These are phyloP conservation scores for Tylopilus rubrobrunneus DNA, from an alignment of 768 basidiomycete genomes.

Conservation along the genomic window DNA sequence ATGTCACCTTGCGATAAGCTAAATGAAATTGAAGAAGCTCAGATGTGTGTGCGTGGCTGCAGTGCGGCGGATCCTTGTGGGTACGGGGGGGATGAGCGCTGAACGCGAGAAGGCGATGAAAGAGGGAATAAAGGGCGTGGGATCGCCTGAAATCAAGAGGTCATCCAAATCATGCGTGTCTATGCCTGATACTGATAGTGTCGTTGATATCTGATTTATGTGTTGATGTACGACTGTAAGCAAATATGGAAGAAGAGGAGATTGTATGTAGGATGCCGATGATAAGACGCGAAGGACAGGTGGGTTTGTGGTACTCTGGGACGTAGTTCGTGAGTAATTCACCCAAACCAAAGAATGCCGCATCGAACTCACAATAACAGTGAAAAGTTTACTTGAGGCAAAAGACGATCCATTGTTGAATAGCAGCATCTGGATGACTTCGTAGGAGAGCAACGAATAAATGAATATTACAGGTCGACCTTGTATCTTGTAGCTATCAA, in stretches of 20 bases:
- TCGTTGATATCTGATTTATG: slow-evolving; percentile 34
- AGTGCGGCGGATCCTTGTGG: slow-evolving; percentile 14
- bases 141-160: slow-evolving; percentile 17
- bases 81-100: slow-evolving; percentile 36
- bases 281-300: slow-evolving; percentile 55
- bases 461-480: slow-evolving; percentile 32
- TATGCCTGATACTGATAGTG: slow-evolving; percentile 37
- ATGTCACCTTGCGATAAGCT: slow-evolving; percentile 47
- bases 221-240: slow-evolving; percentile 38
- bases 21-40: slow-evolving; percentile 22
- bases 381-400: slow-evolving; percentile 44
- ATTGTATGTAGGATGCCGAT: slow-evolving; percentile 52
- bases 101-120: slow-evolving; percentile 61
- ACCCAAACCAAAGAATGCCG: background rate
- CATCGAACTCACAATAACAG: slow-evolving; percentile 51
- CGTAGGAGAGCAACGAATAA: slow-evolving; percentile 48
- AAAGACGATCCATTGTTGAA: slow-evolving; percentile 43
- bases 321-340: background rate
- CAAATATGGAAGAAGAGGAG: slow-evolving; percentile 41
- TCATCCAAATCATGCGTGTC: slow-evolving; percentile 21
- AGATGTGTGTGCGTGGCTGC: slow-evolving; percentile 21
- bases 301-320: slow-evolving; percentile 56
- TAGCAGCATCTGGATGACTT: slow-evolving; percentile 44
- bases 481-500: slow-evolving; percentile 21
- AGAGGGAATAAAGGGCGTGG: slow-evolving; percentile 46